Evolutionary conservation across 75 land plant species (phyloP), one percentile per base, ranked within the genome.

Genomic region (Selaginella tamariscina): DNA sequence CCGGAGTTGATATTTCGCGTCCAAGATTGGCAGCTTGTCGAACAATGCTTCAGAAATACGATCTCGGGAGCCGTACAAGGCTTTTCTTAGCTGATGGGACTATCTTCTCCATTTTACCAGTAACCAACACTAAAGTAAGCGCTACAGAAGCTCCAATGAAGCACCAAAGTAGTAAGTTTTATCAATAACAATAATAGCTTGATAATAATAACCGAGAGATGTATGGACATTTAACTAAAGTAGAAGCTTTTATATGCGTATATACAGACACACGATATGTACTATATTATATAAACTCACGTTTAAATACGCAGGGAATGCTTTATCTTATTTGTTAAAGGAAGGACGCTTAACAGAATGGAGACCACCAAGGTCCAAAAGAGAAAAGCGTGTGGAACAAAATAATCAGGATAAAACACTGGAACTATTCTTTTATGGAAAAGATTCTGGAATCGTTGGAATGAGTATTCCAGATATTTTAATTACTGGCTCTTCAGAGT

Each of bases 61-160:
- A 75, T 0, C 60, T 87, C n/a, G 96, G 88, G 5, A 82, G 80
- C 68, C 71, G 79, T 1, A 78, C 87, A 60, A 77, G 98, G 49
- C 96, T 90, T 23, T 94, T 91, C 80, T 83, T 94, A 73, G 91
- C 91, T 33, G 96, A 94, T 76, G 98, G 98, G 68, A 80, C 96
- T 27, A 70, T 79, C 21, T 94, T 94, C 72, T 70, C 83, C 29
- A 67, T 94, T 23, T 39, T 83, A 55, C 98, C 98, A 23, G 1
- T 72, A 62, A 69, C 70, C 67, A 32, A 30, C 22, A 31, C 63
- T 20, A 39, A 20, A 5, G 67, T 64, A 24, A 72, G 54, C 15
- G 32, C 28, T n/a, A 49, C 55, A 76, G 31, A 62, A 65, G 57
- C 72, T 76, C 68, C 65, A 63, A 24, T 22, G 18, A 49, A 59